Percentiles rank a stretch among this genome's conserved stretches.
phyloP scores from a whole-genome alignment of 129 eudicot genomes.

The Oenanthe sinensis region DNA sequence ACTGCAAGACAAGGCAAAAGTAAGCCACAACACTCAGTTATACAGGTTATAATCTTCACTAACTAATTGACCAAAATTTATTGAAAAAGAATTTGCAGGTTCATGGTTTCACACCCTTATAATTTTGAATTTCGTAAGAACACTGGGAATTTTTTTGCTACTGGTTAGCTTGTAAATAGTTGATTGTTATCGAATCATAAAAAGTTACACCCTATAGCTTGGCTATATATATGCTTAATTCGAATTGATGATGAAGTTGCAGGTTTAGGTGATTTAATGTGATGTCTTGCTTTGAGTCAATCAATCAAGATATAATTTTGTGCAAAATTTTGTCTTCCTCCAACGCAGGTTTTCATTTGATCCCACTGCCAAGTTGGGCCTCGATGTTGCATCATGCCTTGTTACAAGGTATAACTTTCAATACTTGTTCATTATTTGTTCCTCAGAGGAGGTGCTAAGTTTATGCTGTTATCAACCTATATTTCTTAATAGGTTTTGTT shows the following conservation, averaged over 20 bases:
- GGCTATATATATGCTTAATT: background rate
- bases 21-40: slow-evolving; percentile 86
- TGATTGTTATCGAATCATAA: background rate
- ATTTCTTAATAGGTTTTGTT: slow-evolving; percentile 43
- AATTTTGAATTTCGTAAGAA: background rate
- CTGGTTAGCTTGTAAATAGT: background rate
- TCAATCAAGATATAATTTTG: background rate
- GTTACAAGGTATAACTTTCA: slow-evolving; percentile 64
- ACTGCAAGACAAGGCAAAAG: slow-evolving; percentile 86
- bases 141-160: background rate
- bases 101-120: background rate
- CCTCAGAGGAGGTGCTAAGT: background rate
- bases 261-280: background rate
- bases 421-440: slow-evolving; percentile 2
- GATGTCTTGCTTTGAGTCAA: background rate
- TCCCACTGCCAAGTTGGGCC: slow-evolving; percentile 74
- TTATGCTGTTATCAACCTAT: slow-evolving; percentile 20
- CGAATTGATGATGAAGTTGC: background rate
- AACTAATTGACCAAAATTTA: background rate
- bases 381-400: slow-evolving; percentile 89
- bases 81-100: background rate
- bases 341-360: slow-evolving; percentile 78
- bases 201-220: background rate
- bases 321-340: slow-evolving; percentile 12
- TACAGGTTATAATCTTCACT: slow-evolving; percentile 49